Conservation (phyloP, 2,329 filamentous ascomycete species). For the Cryphonectria naterciae region DNA sequence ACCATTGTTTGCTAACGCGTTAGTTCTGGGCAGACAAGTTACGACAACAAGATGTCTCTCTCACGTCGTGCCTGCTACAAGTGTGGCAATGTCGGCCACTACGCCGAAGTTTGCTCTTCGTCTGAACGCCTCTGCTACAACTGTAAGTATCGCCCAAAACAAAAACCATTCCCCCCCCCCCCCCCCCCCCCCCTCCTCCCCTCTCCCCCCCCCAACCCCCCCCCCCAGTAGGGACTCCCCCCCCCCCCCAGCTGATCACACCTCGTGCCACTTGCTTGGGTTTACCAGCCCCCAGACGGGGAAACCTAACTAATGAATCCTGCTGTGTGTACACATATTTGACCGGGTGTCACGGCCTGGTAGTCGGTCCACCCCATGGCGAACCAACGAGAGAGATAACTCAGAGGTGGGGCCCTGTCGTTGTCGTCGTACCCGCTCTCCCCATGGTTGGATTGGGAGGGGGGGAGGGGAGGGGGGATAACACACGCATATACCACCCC, state of each 20-base stretch:
- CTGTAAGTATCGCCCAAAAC: conserved; percentile 65
- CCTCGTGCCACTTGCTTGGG: neutral
- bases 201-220: no score
- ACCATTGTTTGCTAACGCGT: neutral
- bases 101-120: conserved; percentile 91
- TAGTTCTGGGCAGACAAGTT: conserved; percentile 30
- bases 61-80: conserved; percentile 85
- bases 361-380: neutral
- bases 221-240: no score
- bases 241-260: neutral
- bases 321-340: neutral
- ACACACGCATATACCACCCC: neutral
- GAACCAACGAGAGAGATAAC: neutral
- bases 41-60: conserved; percentile 67
- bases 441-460: neutral
- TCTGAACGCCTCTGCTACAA: conserved; percentile 99
- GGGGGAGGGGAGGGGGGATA: no score
- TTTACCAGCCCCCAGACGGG: neutral
- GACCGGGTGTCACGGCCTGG: neutral
- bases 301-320: neutral
- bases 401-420: neutral
- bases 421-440: neutral
- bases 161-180: neutral
- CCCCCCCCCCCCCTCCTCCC: neutral
- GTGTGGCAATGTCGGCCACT: conserved; percentile 81